Evolutionary conservation across 2,329 filamentous ascomycete species (phyloP).

Genomic region (Alternaria triticimaculans): DNA sequence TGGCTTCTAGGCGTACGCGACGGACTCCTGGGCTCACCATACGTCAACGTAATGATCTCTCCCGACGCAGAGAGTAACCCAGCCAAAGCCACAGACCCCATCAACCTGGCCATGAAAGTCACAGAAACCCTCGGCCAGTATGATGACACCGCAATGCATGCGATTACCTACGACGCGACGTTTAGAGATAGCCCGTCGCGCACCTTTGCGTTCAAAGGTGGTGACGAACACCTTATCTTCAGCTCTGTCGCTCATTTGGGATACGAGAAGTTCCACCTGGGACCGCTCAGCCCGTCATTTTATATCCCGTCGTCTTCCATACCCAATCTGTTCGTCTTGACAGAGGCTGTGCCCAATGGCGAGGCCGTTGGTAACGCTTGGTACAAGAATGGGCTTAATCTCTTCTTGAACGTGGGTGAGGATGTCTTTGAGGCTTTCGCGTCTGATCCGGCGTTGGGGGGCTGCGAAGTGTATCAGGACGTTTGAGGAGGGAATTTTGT

Average conservation of each 20-base stretch:
- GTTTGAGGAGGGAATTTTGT: background rate
- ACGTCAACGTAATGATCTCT: background rate
- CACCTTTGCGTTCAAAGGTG: background rate
- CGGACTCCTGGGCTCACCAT: background rate
- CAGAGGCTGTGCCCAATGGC: background rate
- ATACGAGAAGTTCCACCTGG: background rate
- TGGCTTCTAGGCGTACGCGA: background rate
- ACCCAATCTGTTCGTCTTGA: background rate
- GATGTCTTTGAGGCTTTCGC: background rate
- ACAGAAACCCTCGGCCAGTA: background rate
- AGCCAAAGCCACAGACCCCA: background rate
- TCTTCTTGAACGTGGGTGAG: background rate
- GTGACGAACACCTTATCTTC: background rate
- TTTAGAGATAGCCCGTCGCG: background rate
- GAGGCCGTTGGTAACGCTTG: background rate
- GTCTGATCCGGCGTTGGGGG: background rate
- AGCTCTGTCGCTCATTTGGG: background rate
- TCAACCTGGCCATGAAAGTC: background rate
- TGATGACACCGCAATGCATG: background rate
- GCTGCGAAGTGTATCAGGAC: background rate
- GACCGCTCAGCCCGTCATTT: background rate
- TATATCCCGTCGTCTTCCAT: background rate
- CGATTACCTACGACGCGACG: background rate
- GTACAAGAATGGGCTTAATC: background rate
- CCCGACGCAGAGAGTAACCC: background rate